Evolutionary conservation across 2,329 filamentous ascomycete species (phyloP).

Genomic region (Nemania sp.): DNA sequence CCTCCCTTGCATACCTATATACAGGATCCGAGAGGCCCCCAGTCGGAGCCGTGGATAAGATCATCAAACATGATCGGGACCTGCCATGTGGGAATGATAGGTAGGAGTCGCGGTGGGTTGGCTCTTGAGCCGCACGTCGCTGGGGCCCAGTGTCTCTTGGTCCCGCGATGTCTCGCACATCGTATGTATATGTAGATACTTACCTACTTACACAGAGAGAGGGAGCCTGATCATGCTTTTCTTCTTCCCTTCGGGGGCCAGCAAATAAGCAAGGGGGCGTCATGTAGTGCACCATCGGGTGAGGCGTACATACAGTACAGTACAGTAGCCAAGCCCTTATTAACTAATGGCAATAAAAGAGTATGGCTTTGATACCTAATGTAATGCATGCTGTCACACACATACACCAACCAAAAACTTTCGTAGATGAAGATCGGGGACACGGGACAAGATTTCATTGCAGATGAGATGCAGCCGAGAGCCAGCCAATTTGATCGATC

Average conservation of each 20-base stretch:
- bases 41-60: conserved; percentile 6
- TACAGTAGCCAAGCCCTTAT: not conserved
- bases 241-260: not conserved
- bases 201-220: too few species aligned
- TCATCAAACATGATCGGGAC: conserved; percentile 5
- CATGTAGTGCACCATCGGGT: conserved; percentile 23
- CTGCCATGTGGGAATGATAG: conserved; percentile 19
- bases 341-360: too few species aligned
- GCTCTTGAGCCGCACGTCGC: conserved; percentile 18
- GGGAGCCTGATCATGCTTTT: not conserved
- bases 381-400: conserved; percentile 4
- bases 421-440: conserved; percentile 18
- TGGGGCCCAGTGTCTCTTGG: conserved; percentile 2
- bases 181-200: too few species aligned
- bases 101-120: conserved; percentile 6
- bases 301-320: conserved; percentile 4
- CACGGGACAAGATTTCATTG: conserved; percentile 27
- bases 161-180: conserved; percentile 10
- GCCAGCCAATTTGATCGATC: conserved; percentile 15
- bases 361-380: too few species aligned
- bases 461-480: conserved; percentile 31
- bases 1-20: conserved; percentile 3
- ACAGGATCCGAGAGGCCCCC: conserved; percentile 2
- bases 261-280: too few species aligned
- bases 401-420: not conserved